Evolutionary conservation across 1,284 basidiomycete species (phyloP), one percentile per base, ranked within the genome.

Genomic region (Trichosporon asahii): DNA sequence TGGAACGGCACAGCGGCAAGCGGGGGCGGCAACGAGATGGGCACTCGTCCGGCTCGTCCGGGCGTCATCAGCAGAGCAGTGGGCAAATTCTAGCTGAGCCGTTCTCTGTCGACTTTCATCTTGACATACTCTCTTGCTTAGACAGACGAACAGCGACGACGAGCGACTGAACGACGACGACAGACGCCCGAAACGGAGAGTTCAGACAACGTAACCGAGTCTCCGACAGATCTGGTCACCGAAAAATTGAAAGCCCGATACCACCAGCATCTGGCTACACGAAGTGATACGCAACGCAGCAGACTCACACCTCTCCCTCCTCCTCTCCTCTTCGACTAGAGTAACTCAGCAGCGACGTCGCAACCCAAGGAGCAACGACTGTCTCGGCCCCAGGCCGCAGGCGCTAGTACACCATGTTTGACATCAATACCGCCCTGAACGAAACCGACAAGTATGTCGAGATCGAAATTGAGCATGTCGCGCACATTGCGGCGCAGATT

Each of bases 401-500:
- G 27, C 57, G 18, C 14, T 15, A 18, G 25, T 37, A 37, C 55
- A 29, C 31, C 57, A 61, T 61, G 57, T 61, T 61, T 31, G 57
- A 61, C 27, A 23, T 61, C 29, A 33, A 23, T 15, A 14, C 27
- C 27, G 57, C 57, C 7, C 15, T 61, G 57, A 61, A 61, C 57
- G 29, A 61, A 14, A 33, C 57, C 12, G 55, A 6, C 12, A 12
- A 4, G 66, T 21, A 7, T 23, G 29, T 63, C 64, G n/a, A 40
- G 40, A 61, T 61, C 29, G 55, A 60, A 37, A 35, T 66, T 31
- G 21, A 65, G 37, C 67, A 69, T 33, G 9, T 68, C 49, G 25
- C 35, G 21, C 64, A 70, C 60, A 71, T 73, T 27, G 72, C 72
- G 9, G 31, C 61, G 11, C 57, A 67, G 49, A 66, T 57, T 11